Percentiles rank a stretch among this genome's conserved stretches.
Evolutionary conservation across 139 green algal species (phyloP).

Genomic region (Diplosphaera chodatii): DNA sequence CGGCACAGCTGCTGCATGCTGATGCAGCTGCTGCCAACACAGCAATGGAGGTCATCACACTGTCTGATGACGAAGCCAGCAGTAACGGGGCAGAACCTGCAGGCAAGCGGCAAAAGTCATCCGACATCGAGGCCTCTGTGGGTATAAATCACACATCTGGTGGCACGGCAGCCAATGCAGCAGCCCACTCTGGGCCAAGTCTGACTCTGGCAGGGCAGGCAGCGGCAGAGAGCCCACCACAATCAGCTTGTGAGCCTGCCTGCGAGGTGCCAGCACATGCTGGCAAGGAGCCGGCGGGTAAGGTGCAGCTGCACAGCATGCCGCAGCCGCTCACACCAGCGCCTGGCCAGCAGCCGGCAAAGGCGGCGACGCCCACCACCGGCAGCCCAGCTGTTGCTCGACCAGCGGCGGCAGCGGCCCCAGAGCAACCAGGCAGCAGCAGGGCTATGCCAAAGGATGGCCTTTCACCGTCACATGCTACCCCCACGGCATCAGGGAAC

Average conservation of each 20-base stretch:
- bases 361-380: not conserved
- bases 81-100: not conserved
- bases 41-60: not conserved
- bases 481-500: too few relatives aligned
- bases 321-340: not conserved
- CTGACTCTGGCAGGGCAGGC: too few relatives aligned
- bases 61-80: not conserved
- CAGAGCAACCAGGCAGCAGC: not conserved
- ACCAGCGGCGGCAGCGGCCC: too few relatives aligned
- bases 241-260: too few relatives aligned
- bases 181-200: too few relatives aligned
- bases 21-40: not conserved
- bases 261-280: not conserved
- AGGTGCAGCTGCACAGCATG: not conserved
- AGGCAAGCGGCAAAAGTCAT: not conserved
- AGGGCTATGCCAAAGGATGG: too few relatives aligned
- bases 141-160: too few relatives aligned
- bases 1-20: not conserved
- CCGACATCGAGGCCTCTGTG: not conserved
- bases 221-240: too few relatives aligned
- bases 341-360: not conserved
- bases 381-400: not conserved
- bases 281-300: not conserved
- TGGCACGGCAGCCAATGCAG: too few relatives aligned
- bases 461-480: too few relatives aligned